Conservation (phyloP, 78 protist species). For the Parvularia atlantis region DNA sequence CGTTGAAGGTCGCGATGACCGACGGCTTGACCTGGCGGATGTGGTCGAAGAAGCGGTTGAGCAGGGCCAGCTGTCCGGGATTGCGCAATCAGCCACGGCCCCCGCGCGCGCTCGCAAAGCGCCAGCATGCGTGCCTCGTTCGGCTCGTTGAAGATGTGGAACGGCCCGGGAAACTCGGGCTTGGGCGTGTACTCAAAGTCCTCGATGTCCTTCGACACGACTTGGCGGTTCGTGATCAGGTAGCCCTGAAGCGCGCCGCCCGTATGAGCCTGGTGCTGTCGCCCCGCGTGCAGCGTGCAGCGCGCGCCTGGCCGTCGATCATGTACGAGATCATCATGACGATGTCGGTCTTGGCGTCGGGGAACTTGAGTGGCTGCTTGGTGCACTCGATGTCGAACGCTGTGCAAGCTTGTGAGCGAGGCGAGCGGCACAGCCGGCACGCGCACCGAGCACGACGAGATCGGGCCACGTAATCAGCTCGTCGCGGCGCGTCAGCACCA, state of each 20-base stretch:
- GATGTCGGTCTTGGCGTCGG: constrained; percentile 66
- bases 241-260: constrained; percentile 77
- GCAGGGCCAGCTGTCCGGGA: not conserved
- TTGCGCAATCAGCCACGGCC: not conserved
- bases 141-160: constrained; percentile 73
- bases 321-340: constrained; percentile 99
- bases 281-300: too few species aligned
- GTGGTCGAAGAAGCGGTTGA: constrained; percentile 61
- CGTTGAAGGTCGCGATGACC: constrained; percentile 94
- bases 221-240: constrained; percentile 87
- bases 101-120: too few species aligned
- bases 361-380: constrained; percentile 91
- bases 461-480: constrained; percentile 65
- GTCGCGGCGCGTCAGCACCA: not conserved
- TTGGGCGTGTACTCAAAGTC: constrained; percentile 94
- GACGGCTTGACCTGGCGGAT: constrained; percentile 64
- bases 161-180: constrained; percentile 84
- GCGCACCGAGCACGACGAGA: constrained; percentile 42
- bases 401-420: too few species aligned
- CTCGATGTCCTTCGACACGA: constrained; percentile 83
- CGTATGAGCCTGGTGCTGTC: too few species aligned
- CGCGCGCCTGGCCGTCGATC: constrained; percentile 68
- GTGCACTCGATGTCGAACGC: constrained; percentile 99
- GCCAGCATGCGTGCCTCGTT: too few species aligned
- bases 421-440: too few species aligned